phyloP scores from a whole-genome alignment of 257 asterid species.

The Solanum appendiculatum region DNA sequence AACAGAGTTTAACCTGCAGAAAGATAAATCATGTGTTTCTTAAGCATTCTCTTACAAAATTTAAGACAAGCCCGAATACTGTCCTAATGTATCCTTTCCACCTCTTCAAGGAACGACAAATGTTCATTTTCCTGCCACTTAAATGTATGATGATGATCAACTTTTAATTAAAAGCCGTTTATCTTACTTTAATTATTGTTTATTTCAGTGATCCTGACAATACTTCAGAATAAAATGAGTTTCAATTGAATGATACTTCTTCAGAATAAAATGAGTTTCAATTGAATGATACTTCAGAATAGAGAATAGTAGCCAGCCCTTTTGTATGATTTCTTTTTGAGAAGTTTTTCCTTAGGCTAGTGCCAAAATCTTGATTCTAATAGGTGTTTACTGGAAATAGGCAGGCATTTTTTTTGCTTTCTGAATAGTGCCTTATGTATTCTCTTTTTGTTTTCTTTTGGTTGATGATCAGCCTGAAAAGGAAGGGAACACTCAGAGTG shows the following conservation, averaged over 20 bases:
- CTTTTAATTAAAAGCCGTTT: not conserved
- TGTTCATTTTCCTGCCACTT: not conserved
- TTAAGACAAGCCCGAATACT: not conserved
- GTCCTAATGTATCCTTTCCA: not conserved
- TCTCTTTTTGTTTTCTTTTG: constrained; percentile 5
- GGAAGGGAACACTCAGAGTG: constrained; percentile 12
- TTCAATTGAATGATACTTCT: not conserved
- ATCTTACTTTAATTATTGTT: not conserved
- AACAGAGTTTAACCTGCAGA: not conserved
- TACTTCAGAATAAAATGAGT: not conserved
- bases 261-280: not conserved
- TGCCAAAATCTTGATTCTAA: not conserved
- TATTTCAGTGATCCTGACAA: not conserved
- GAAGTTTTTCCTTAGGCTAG: not conserved
- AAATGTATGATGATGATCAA: not conserved
- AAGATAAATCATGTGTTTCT: not conserved
- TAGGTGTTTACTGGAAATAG: not conserved
- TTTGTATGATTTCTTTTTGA: not conserved
- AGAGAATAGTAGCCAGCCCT: not conserved
- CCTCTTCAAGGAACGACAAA: not conserved
- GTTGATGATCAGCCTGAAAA: constrained; percentile 18
- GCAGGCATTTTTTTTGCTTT: not conserved
- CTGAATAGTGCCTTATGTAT: not conserved
- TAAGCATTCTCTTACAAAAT: not conserved
- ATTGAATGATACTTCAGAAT: not conserved